A percentile compares a stretch with the other conserved stretches of the same genome.
phyloP scores from a whole-genome alignment of 441 rosid species.

The Biscutella laevigata region DNA sequence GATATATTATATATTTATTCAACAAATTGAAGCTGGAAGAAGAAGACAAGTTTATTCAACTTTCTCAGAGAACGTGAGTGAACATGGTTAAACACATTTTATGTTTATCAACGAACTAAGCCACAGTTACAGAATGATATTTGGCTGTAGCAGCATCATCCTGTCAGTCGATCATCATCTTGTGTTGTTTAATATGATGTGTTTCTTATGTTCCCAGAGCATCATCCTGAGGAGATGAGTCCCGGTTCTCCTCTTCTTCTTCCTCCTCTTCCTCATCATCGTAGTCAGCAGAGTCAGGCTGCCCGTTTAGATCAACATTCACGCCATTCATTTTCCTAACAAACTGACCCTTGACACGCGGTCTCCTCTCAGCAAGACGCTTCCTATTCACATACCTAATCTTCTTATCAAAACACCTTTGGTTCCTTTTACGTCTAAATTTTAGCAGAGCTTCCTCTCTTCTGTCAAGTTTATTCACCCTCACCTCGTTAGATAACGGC shows the following conservation, averaged over 20 bases:
- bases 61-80: neutral
- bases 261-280: slow-evolving; percentile 75
- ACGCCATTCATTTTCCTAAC: slow-evolving; percentile 79
- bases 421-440: slow-evolving; percentile 87
- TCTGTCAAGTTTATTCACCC: slow-evolving; percentile 55
- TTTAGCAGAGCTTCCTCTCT: slow-evolving; percentile 85
- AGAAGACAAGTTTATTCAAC: slow-evolving; percentile 16
- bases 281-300: slow-evolving; percentile 51
- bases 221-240: slow-evolving; percentile 59
- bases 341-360: slow-evolving; percentile 94
- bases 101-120: slow-evolving; percentile 19
- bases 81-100: slow-evolving; percentile 10
- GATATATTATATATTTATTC: neutral
- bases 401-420: slow-evolving; percentile 92
- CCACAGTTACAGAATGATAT: neutral
- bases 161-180: neutral
- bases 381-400: slow-evolving; percentile 85
- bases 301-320: slow-evolving; percentile 75
- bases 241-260: slow-evolving; percentile 56
- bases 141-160: slow-evolving; percentile 13
- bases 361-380: slow-evolving; percentile 91
- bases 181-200: slow-evolving; percentile 6
- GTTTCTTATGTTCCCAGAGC: slow-evolving; percentile 30
- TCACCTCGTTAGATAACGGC: slow-evolving; percentile 37
- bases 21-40: neutral